Base-by-base conservation (phyloP, 257 asterid species). In the Henckelia pumila region DNA sequence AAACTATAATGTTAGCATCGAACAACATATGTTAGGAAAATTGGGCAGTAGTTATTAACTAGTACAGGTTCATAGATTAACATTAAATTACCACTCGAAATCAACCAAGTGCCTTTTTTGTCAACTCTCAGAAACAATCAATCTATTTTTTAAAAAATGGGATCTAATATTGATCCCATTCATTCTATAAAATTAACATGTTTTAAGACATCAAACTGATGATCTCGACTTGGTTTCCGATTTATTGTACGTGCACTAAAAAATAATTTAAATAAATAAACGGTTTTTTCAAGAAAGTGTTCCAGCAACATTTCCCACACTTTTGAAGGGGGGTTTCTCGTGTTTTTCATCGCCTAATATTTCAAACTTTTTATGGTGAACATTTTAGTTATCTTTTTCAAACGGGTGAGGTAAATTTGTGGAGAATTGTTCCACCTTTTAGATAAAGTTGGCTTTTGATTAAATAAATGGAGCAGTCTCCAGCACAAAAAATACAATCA, bases 341-440 rank as follows among this genome's bases (percentile, higher is more conserved):
- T 17, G 61, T 11, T 53, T 69, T 80, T 66, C 57, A 60, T 74
- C 62, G 75, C 86, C 83, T 72, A 76, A 81, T 59, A 32, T 22
- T 60, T 55, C 25, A 60, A 80, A 75, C 80, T 71, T 66, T 69
- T 28, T 9, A 24, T 33, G 68, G 47, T 49, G 37, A 58, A 30
- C 29, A 59, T 17, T 17, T 72, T 50, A 28, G 50, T 35, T n/a
- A 56, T 11, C 6, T 68, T 59, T 68, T 63, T 52, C 37, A 19
- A 56, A 53, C 22, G 59, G 20, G 37, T 33, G 0, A 57, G 37
- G 66, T 13, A 52, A 24, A 65, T 61, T 29, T 58, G 23, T 70
- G 68, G 37, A 67, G 25, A 53, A 72, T 47, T 24, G 50, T 69
- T 57, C 67, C 22, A 61, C 37, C 58, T 37, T 74, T 68, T 20